Conservation (phyloP, 1,284 basidiomycete species). For the Microbotryomycetes sp. region DNA sequence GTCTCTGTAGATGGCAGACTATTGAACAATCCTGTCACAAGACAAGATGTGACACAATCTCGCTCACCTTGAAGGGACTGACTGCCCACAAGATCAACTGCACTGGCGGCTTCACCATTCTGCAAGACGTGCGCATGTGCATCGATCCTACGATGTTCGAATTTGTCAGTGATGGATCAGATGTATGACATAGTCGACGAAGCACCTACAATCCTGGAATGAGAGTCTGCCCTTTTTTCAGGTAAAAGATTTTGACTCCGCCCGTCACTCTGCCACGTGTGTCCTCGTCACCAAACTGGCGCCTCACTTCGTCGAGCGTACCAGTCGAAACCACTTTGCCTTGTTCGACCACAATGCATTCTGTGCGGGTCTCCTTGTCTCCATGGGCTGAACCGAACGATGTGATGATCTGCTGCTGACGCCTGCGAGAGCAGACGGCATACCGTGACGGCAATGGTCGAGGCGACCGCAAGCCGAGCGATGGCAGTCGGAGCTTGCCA, state of each 20-base stretch:
- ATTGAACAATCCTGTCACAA: neutral
- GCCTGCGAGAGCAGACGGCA: slow-evolving; percentile 17
- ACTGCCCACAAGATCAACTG: slow-evolving; percentile 53
- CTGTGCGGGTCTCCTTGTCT: neutral
- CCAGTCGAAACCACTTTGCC: slow-evolving; percentile 9
- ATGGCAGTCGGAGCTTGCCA: neutral
- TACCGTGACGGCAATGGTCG: slow-evolving; percentile 7
- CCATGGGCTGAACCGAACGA: slow-evolving; percentile 3
- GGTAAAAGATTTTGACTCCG: slow-evolving; percentile 20
- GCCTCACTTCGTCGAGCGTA: slow-evolving; percentile 5
- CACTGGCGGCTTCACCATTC: slow-evolving; percentile 62
- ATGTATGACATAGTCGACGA: neutral
- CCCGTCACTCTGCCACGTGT: slow-evolving; percentile 11
- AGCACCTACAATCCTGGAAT: slow-evolving; percentile 17
- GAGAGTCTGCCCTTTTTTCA: slow-evolving; percentile 10
- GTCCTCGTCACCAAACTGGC: slow-evolving; percentile 25
- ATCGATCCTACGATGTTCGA: slow-evolving; percentile 45
- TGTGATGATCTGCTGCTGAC: slow-evolving; percentile 11
- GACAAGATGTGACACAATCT: neutral
- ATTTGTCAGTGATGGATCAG: too few species aligned
- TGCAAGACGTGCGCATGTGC: slow-evolving; percentile 69
- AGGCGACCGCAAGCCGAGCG: too few species aligned
- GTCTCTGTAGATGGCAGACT: slow-evolving; percentile 49
- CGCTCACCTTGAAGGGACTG: slow-evolving; percentile 54
- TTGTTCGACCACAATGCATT: slow-evolving; percentile 26